A percentile compares a stretch with the other conserved stretches of the same genome.
These are phyloP conservation scores for Xylona heveae DNA, from an alignment of 495 filamentous ascomycete genomes.

Conservation along the genomic window DNA sequence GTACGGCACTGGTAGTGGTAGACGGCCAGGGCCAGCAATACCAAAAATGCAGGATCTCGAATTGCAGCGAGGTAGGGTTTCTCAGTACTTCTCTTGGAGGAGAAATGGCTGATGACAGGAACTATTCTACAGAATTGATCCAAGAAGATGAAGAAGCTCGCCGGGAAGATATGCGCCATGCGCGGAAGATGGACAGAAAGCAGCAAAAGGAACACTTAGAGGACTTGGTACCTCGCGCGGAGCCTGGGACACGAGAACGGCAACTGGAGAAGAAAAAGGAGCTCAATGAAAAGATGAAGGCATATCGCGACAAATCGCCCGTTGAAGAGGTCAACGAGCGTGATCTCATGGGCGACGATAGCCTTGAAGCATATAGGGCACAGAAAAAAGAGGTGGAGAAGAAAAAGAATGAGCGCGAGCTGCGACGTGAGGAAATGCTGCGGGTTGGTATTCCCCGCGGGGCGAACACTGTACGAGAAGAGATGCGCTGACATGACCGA, in stretches of 20 bases:
- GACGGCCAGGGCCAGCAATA: slow-evolving; percentile 42
- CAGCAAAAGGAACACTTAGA: slow-evolving; percentile 43
- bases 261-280: slow-evolving; percentile 61
- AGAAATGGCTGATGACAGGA: background rate
- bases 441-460: slow-evolving; percentile 14
- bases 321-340: slow-evolving; percentile 30
- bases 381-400: slow-evolving; percentile 29
- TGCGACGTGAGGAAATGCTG: slow-evolving; percentile 39
- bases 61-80: slow-evolving; percentile 33
- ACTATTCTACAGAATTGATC: slow-evolving; percentile 3
- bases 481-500: background rate
- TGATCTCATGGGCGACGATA: slow-evolving; percentile 37
- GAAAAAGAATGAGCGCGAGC: slow-evolving; percentile 42
- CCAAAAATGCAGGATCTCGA: slow-evolving; percentile 58
- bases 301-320: slow-evolving; percentile 35
- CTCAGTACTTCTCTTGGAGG: background rate
- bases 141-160: slow-evolving; percentile 28
- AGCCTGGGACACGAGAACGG: slow-evolving; percentile 66
- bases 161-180: slow-evolving; percentile 31
- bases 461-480: background rate
- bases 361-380: slow-evolving; percentile 28
- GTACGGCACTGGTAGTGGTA: slow-evolving; percentile 7
- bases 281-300: slow-evolving; percentile 31
- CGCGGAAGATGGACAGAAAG: slow-evolving; percentile 38
- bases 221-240: slow-evolving; percentile 65